phyloP scores from a whole-genome alignment of 169 alveolate genomes.

The Sarcocystis neurona region DNA sequence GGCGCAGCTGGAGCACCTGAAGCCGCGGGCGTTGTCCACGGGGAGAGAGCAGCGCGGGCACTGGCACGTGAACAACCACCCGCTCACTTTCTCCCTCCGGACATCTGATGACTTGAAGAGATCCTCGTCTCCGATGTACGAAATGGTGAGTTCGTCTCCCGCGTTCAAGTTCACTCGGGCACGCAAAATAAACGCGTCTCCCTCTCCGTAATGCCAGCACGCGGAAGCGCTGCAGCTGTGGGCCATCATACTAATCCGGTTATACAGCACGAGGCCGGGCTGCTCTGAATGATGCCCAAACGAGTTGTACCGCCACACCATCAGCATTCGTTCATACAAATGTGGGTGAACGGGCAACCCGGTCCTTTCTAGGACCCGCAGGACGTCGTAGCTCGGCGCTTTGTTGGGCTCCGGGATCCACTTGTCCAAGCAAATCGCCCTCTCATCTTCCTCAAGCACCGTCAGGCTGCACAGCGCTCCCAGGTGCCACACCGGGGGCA shows the following conservation, averaged over 20 bases:
- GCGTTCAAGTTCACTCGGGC: conserved; percentile 67
- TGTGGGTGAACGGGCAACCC: background rate
- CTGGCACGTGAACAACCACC: conserved; percentile 75
- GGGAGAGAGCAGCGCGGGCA: conserved; percentile 70
- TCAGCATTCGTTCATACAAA: conserved; percentile 44
- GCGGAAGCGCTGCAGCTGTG: conserved; percentile 71
- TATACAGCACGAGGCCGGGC: conserved; percentile 67
- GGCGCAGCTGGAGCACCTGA: conserved; percentile 74
- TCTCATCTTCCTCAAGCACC: conserved; percentile 68
- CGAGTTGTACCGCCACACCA: conserved; percentile 65
- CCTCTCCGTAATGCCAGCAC: conserved; percentile 78
- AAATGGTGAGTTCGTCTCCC: conserved; percentile 76
- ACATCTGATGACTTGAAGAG: conserved; percentile 71
- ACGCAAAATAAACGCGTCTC: conserved; percentile 71
- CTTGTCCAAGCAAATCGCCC: conserved; percentile 67
- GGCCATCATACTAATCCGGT: conserved; percentile 61
- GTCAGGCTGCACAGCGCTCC: conserved; percentile 74
- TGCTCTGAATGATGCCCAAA: conserved; percentile 70
- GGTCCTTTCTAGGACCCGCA: conserved; percentile 15
- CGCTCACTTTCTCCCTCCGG: conserved; percentile 58
- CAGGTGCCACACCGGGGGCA: conserved; percentile 78
- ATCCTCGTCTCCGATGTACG: conserved; percentile 78
- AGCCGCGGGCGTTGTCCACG: conserved; percentile 72
- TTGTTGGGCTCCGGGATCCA: conserved; percentile 71
- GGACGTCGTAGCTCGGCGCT: conserved; percentile 52